Base-by-base conservation (phyloP, 257 asterid species). In the Solanum etuberosum region DNA sequence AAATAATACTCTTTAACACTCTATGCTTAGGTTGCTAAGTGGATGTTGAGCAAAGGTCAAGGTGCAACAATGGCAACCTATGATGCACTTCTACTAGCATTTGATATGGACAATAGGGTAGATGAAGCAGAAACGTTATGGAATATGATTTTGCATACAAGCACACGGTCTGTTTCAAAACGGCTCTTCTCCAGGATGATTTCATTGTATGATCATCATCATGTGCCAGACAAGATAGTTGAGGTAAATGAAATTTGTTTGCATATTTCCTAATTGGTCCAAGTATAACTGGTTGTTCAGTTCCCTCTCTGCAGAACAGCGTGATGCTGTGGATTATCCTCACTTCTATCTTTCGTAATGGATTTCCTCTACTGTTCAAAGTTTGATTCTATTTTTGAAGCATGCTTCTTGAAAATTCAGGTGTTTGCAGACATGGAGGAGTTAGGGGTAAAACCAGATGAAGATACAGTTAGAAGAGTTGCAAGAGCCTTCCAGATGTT, bases 381-480 rank as follows among this genome's bases (percentile, higher is more conserved):
- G 40, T 46, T 80, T 16, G 25, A 27, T 80, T 29, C 10, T 80
- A 35, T 27, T 46, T 42, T 27, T 46, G 84, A 80, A 80, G 67
- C 38, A 85, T 68, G 67, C 86, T 74, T 43, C 3, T 51, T 27
- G 43, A 31, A 73, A 87, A 13, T 54, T 85, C 89, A 96, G 99
- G 95, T 94, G 42, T 97, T 97, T 90, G 98, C 98, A 11, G 99
- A 97, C 90, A 97, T 97, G 98, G 99, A 95, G 92, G 99, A 97
- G 93, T 90, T 96, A 70, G 95, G 94, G 63, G 95, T 96, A 85
- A 95, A 91, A 88, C 99, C 99, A 37, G 98, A 96, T 83, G 93
- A 96, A 91, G 97, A 95, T 90, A 91, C 98, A 12, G 89, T 93
- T 32, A 88, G 90, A 92, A 94, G 91, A 90, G 91, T 97, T 68